phyloP scores from a whole-genome alignment of 2,329 filamentous ascomycete species.

The Fusarium clavum region DNA sequence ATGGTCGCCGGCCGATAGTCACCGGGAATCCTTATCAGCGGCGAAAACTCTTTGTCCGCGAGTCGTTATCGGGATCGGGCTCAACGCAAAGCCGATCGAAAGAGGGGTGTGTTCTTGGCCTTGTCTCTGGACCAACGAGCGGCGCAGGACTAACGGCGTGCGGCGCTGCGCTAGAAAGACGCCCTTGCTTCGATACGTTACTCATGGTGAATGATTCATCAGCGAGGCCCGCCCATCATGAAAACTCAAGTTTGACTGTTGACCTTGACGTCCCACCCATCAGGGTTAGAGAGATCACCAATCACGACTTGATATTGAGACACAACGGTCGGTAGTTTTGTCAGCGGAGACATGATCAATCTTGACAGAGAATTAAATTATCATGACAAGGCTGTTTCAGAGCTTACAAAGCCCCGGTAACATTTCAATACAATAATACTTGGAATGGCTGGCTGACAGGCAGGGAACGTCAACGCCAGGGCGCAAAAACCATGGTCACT shows the following conservation, averaged over 20 bases:
- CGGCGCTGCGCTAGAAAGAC: slow-evolving; percentile 5
- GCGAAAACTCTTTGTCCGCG: slow-evolving; percentile 30
- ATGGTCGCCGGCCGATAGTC: slow-evolving; percentile 21
- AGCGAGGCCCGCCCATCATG: slow-evolving; percentile 30
- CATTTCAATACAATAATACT: neutral
- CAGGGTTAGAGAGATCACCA: slow-evolving; percentile 12
- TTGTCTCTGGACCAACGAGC: slow-evolving; percentile 27
- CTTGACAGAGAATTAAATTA: slow-evolving; percentile 20
- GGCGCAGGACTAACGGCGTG: slow-evolving; percentile 4
- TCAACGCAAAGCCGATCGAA: slow-evolving; percentile 33
- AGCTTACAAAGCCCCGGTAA: slow-evolving; percentile 19
- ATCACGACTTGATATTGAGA: slow-evolving; percentile 27
- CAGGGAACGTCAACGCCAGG: slow-evolving; percentile 28
- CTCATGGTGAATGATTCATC: slow-evolving; percentile 41
- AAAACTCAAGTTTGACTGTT: slow-evolving; percentile 4
- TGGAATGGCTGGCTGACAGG: slow-evolving; percentile 2
- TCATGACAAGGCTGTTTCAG: slow-evolving; percentile 15
- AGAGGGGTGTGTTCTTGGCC: neutral
- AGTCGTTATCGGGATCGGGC: slow-evolving; percentile 36
- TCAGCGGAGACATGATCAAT: slow-evolving; percentile 27
- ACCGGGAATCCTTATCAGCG: slow-evolving; percentile 31
- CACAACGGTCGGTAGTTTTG: slow-evolving; percentile 31
- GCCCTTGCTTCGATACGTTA: slow-evolving; percentile 14
- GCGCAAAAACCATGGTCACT: slow-evolving; percentile 24
- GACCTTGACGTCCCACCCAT: slow-evolving; percentile 35